Percentiles rank a stretch among this genome's conserved stretches.
Conservation (phyloP, 805 yeast genomes). For the Wickerhamiella qilinensis region DNA sequence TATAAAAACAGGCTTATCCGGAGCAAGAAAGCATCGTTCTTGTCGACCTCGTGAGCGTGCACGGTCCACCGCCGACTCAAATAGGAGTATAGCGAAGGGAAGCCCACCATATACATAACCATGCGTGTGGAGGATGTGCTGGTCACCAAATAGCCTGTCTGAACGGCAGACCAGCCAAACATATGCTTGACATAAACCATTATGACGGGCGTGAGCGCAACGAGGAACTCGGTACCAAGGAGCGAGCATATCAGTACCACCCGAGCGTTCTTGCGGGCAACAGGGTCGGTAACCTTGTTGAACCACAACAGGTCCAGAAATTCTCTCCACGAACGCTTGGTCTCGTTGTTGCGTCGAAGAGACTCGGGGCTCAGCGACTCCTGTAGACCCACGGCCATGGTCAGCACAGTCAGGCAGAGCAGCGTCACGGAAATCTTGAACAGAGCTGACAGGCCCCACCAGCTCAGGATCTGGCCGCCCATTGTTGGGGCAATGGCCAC, state of each 20-base stretch:
- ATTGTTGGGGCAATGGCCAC: conserved; percentile 15
- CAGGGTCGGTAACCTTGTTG: not conserved
- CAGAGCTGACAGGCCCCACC: conserved; percentile 8
- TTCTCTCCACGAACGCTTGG: too few relatives aligned
- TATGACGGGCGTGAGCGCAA: not conserved
- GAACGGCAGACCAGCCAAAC: not conserved
- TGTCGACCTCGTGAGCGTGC: not conserved
- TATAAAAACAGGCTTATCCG: too few relatives aligned
- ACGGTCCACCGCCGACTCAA: not conserved
- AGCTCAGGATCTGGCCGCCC: conserved; percentile 11
- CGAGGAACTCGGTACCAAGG: not conserved
- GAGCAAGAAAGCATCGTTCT: too few relatives aligned
- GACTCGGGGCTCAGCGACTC: not conserved
- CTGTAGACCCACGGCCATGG: not conserved
- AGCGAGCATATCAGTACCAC: not conserved
- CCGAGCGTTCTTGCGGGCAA: not conserved
- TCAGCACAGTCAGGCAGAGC: not conserved
- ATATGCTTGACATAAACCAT: not conserved
- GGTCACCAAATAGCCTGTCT: not conserved
- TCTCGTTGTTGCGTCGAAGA: not conserved
- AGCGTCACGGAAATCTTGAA: conserved; percentile 4
- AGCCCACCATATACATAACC: not conserved
- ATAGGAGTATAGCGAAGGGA: not conserved
- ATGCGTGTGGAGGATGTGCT: not conserved
- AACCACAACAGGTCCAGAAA: not conserved